Base-by-base conservation (phyloP, 768 basidiomycete species). In the Leucosporidium yakuticum region DNA sequence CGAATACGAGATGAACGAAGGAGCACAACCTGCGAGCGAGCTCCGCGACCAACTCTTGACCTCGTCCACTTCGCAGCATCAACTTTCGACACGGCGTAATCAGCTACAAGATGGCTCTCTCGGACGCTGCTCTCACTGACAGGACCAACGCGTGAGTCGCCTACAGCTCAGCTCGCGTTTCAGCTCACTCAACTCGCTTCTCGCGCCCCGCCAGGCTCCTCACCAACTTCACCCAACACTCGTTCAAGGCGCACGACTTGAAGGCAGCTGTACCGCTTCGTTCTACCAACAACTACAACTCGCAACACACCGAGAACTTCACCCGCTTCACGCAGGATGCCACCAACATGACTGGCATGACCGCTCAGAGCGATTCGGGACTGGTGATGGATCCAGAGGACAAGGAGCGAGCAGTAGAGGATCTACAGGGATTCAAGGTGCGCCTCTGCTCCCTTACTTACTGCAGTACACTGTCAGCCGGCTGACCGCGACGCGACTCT, bases 361-460 rank as follows among this genome's bases (percentile, higher is more conserved):
- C 64, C 14, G 69, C 65, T 19, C 23, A 39, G 53, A 65, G 63
- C 57, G 66, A 68, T 4, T 51, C 56, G 4, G 70, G 63, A 5
- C 29, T 68, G 0, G 62, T 69, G 2, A 60, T 71, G 58, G 70
- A 65, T 1, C 57, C 64, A 25, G 58, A 54, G 20, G 67, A 71
- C 60, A 39, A 47, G 29, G 59, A 47, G 17, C 21, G 67, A 15
- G 54, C 64, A 2, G 29, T 27, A 2, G 67, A 66, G 36, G 70
- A 71, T 48, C 62, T 71, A n/a, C 66, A 50, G n/a, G 61, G 63
- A 20, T 68, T 71, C 64, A 71, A 71, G 67, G 70, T 71, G 34
- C 51, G 53, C 23, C 2, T 8, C 1, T 2, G 25, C 21, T 25
- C 15, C 27, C 29, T 53, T 9, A 17, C 27, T 23, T 2, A 17